Conservation (phyloP, 768 basidiomycete genomes). For the Cystofilobasidium ferigula region DNA sequence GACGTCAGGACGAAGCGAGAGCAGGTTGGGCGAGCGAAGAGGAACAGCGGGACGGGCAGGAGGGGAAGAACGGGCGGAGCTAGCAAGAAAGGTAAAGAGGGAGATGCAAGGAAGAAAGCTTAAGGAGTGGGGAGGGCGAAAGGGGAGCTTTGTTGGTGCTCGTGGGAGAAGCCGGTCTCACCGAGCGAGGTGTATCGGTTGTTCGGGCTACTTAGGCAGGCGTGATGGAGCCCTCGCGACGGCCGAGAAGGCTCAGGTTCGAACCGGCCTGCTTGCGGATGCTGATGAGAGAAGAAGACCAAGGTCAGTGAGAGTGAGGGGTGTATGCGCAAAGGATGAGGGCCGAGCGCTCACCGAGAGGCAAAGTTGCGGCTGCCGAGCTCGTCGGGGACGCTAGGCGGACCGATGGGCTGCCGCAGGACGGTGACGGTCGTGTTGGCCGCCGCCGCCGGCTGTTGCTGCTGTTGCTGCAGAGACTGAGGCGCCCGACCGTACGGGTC, state of each 20-base stretch:
- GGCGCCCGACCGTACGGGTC: background rate
- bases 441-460: background rate
- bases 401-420: slow-evolving; percentile 74
- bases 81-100: too few relatives aligned
- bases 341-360: background rate
- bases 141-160: too few relatives aligned
- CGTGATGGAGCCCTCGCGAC: background rate
- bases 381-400: slow-evolving; percentile 57
- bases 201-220: too few relatives aligned
- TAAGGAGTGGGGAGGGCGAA: too few relatives aligned
- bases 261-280: slow-evolving; percentile 4
- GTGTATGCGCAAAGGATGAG: background rate
- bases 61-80: too few relatives aligned
- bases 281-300: background rate
- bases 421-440: slow-evolving; percentile 31
- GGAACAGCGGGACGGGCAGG: too few relatives aligned
- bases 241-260: background rate
- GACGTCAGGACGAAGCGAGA: too few relatives aligned
- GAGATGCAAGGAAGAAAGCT: too few relatives aligned
- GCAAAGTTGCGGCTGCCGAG: slow-evolving; percentile 28
- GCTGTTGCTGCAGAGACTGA: background rate
- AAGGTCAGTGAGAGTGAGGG: background rate
- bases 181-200: too few relatives aligned
- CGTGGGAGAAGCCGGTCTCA: too few relatives aligned
- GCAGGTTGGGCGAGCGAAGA: too few relatives aligned